These are phyloP conservation scores for Backusella liffmaniae DNA, from an alignment of 192 early-diverging fungal genomes.

Conservation along the genomic window DNA sequence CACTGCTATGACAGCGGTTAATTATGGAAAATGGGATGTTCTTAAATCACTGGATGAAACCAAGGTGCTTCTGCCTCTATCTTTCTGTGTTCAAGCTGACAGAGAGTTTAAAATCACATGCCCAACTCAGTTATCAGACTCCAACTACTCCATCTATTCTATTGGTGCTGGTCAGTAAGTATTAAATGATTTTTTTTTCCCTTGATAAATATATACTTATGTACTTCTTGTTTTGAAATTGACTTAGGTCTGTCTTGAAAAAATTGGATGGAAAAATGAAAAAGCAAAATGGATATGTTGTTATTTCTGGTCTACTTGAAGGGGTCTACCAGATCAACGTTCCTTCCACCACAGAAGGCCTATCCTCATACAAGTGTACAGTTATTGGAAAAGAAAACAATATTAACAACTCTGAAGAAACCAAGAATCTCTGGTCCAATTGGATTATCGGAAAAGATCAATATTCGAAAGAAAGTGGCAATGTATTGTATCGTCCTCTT, in stretches of 20 bases:
- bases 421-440: neutral
- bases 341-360: neutral
- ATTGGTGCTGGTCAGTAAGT: neutral
- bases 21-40: neutral
- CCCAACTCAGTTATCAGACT: neutral
- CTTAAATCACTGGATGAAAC: neutral
- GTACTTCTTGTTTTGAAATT: neutral
- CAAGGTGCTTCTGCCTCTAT: neutral
- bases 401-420: neutral
- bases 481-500: neutral
- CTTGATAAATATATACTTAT: neutral
- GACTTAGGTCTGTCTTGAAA: neutral
- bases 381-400: slow-evolving; percentile 12
- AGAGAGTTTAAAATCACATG: slow-evolving; percentile 23
- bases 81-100: slow-evolving; percentile 20
- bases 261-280: neutral
- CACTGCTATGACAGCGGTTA: neutral
- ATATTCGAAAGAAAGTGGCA: neutral
- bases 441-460: slow-evolving; percentile 4
- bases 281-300: neutral
- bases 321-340: neutral
- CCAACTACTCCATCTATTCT: slow-evolving; percentile 16
- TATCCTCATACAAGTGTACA: neutral
- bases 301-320: slow-evolving; percentile 11
- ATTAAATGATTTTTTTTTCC: neutral